Evolutionary conservation across 768 basidiomycete species (phyloP).

Genomic region (Trametes villosa): DNA sequence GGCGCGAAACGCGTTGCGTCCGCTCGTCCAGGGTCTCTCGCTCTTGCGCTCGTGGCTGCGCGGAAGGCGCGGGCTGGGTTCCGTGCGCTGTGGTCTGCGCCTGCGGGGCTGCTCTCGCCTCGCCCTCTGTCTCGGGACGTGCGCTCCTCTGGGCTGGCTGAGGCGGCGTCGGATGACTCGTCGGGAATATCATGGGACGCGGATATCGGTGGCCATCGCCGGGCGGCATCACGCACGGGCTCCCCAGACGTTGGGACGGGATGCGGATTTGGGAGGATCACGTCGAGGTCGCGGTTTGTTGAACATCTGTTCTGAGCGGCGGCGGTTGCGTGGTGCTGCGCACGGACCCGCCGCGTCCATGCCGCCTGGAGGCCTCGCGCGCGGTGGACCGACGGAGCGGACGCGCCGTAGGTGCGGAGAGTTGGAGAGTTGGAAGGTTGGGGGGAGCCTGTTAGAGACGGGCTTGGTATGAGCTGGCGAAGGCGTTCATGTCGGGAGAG

Average conservation of each 20-base stretch:
- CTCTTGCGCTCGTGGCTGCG: background rate
- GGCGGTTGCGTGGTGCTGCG: background rate
- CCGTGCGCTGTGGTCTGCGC: constrained; percentile 8
- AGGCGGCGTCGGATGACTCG: constrained; percentile 5
- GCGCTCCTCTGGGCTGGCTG: background rate
- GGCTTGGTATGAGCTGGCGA: background rate
- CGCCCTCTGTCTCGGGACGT: constrained; percentile 7
- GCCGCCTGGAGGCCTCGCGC: background rate
- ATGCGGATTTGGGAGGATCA: constrained; percentile 1
- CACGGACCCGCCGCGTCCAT: background rate
- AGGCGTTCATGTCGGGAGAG: background rate
- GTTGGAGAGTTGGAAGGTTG: background rate
- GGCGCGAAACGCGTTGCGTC: background rate
- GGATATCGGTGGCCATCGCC: constrained; percentile 9
- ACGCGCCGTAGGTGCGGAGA: background rate
- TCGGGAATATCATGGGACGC: constrained; percentile 2
- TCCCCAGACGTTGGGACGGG: constrained; percentile 5
- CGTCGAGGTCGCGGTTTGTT: constrained; percentile 19
- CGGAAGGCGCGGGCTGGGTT: background rate
- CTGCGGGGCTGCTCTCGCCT: background rate
- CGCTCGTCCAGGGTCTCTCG: background rate
- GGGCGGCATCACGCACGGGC: background rate
- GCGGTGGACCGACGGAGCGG: constrained; percentile 14
- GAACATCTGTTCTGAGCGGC: constrained; percentile 13
- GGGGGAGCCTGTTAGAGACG: background rate